Conservation (phyloP, 1,284 basidiomycete species). For the Neonothopanus nambi region DNA sequence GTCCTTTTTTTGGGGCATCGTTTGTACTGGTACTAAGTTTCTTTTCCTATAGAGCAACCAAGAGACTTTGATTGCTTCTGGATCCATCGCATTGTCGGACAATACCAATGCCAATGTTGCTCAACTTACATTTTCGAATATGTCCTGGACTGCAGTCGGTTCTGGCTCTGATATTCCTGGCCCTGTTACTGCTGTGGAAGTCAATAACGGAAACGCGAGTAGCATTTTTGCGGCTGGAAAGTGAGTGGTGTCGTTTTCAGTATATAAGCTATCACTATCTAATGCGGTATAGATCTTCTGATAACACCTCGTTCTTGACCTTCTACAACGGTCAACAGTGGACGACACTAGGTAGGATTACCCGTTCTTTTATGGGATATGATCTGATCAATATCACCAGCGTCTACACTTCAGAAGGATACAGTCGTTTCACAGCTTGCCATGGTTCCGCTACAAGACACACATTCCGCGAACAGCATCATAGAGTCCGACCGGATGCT, state of each 20-base stretch:
- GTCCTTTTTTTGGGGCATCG: slow-evolving; percentile 24
- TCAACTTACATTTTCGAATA: slow-evolving; percentile 67
- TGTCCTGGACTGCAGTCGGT: slow-evolving; percentile 78
- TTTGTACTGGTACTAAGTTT: slow-evolving; percentile 2
- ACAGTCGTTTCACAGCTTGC: slow-evolving; percentile 80
- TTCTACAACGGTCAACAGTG: slow-evolving; percentile 84
- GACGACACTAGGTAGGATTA: slow-evolving; percentile 58
- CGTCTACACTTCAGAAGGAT: slow-evolving; percentile 51
- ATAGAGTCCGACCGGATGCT: slow-evolving; percentile 89
- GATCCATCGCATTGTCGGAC: slow-evolving; percentile 69
- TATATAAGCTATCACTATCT: background rate
- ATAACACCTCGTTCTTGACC: slow-evolving; percentile 63
- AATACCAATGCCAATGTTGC: slow-evolving; percentile 68
- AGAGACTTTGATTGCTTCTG: slow-evolving; percentile 69
- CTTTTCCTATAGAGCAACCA: slow-evolving; percentile 49
- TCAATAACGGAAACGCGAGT: slow-evolving; percentile 78
- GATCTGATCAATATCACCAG: slow-evolving; percentile 30
- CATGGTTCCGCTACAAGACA: slow-evolving; percentile 86
- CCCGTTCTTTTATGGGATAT: background rate
- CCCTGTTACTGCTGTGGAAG: slow-evolving; percentile 85
- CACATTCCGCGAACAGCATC: slow-evolving; percentile 67
- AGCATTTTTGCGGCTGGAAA: slow-evolving; percentile 91
- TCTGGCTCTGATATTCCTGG: slow-evolving; percentile 71
- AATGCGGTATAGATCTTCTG: slow-evolving; percentile 41
- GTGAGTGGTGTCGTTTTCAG: slow-evolving; percentile 38